Base-by-base conservation (phyloP, 2,329 filamentous ascomycete species). In the Grosmannia clavigera region DNA sequence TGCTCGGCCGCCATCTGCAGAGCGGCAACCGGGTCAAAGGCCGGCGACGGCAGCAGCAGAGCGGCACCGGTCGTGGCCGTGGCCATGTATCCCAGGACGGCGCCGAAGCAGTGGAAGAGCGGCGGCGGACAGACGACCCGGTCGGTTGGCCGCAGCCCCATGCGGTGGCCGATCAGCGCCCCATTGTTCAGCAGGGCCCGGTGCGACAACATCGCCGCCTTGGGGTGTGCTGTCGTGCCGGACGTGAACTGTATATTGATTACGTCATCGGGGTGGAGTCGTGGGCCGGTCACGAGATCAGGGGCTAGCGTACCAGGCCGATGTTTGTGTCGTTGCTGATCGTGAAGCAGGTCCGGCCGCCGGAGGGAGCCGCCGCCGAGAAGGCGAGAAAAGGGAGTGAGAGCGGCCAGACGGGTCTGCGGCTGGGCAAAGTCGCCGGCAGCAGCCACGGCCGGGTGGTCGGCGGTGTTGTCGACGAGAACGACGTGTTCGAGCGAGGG, bases 181-280 rank as follows among this genome's bases (percentile, higher is more conserved):
- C 92, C 94, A 69, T 97, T 97, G 74, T 97, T 99, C 63, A 99
- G 78, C 64, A 97, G 92, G n/a, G 81, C 86, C 3, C 79, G 81
- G 73, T 97, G 92, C 0, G 83, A 86, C 38, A 99, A 80, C 75
- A 91, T 95, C 1, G 92, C 92, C 0, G 94, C 94, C 74, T 97
- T 97, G 27, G 92, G 92, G 68, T 82, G 78, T 0, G 88, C 89
- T 0, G 94, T 97, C 0, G 94, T 97, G n/a, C 92, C 94, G 0
- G 87, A 92, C 0, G 94, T 99, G 75, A 97, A 97, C 71, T 97
- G 92, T 64, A 97, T 96, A 70, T 96, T 97, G 65, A 95, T 86
- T 2, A 87, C 84, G 57, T 97, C 92, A 62, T 81, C 71, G 0
- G 1, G 86, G 76, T 0, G 75, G 1, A 86, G 74, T 29, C 70